Percentiles rank a stretch among this genome's conserved stretches.
Evolutionary conservation across 331 rosid genomes (phyloP).

Genomic region (Spiraea crenata): DNA sequence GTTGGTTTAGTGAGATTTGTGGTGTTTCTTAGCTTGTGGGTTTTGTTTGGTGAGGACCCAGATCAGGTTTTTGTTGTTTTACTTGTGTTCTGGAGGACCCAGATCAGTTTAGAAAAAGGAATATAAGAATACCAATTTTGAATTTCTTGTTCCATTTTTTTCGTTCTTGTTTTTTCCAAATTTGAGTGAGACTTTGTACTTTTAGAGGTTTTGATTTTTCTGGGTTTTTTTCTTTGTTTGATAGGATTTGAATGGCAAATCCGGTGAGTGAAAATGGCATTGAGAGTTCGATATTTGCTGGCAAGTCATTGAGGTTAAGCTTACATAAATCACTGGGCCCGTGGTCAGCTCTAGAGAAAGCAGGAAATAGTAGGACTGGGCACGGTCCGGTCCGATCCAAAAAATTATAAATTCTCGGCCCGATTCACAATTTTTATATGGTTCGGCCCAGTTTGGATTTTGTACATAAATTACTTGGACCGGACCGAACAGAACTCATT

Average conservation of each 20-base stretch:
- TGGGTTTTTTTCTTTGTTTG: slow-evolving; percentile 17
- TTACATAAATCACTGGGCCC: slow-evolving; percentile 73
- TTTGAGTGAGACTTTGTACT: slow-evolving; percentile 5
- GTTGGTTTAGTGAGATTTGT: slow-evolving; percentile 17
- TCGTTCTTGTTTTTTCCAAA: background rate
- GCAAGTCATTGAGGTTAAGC: slow-evolving; percentile 67
- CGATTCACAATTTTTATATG: too few relatives aligned
- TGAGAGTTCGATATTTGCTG: slow-evolving; percentile 61
- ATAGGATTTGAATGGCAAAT: slow-evolving; percentile 53
- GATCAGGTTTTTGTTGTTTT: slow-evolving; percentile 17
- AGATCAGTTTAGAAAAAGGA: background rate
- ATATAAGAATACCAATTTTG: slow-evolving; percentile 2
- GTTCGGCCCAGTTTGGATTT: too few relatives aligned
- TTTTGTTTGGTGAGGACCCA: slow-evolving; percentile 22
- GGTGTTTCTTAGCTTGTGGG: slow-evolving; percentile 5
- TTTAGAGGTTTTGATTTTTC: slow-evolving; percentile 14
- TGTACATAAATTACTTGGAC: too few relatives aligned
- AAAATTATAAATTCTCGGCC: too few relatives aligned
- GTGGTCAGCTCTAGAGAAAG: slow-evolving; percentile 62
- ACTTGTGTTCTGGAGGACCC: slow-evolving; percentile 18
- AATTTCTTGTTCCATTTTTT: slow-evolving; percentile 8
- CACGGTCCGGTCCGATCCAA: too few relatives aligned
- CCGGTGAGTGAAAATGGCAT: slow-evolving; percentile 37
- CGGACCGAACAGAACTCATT: too few relatives aligned
- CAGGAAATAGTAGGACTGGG: slow-evolving; percentile 88